These are phyloP conservation scores for Pichia nanzhaoensis DNA, from an alignment of 805 yeast species.

Conservation along the genomic window DNA sequence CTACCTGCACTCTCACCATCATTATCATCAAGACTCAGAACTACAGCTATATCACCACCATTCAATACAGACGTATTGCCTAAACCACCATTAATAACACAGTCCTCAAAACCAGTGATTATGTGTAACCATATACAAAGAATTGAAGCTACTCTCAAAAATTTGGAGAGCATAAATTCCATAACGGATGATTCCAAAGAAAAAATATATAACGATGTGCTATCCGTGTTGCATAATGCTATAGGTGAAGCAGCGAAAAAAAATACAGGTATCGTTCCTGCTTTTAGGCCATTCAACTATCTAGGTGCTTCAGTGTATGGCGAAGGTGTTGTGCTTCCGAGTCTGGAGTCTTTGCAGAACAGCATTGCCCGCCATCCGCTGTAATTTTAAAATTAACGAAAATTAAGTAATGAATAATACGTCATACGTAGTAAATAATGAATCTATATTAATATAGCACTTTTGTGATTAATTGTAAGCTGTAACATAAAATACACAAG, in stretches of 20 bases:
- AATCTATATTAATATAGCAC: too few relatives aligned
- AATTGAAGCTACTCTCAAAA: conserved; percentile 7
- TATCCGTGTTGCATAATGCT: conserved; percentile 1
- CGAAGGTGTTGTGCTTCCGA: background rate
- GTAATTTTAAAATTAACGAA: too few relatives aligned
- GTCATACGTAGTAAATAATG: too few relatives aligned
- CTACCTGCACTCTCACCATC: background rate
- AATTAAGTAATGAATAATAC: too few relatives aligned
- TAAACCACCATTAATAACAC: too few relatives aligned
- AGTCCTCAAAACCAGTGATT: too few relatives aligned
- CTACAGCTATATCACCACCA: too few relatives aligned
- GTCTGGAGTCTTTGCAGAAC: background rate
- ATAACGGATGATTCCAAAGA: conserved; percentile 4
- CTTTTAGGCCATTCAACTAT: background rate
- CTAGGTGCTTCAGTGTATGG: background rate
- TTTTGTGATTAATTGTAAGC: too few relatives aligned
- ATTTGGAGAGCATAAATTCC: background rate
- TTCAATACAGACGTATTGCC: too few relatives aligned
- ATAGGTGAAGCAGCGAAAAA: background rate
- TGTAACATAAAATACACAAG: background rate
- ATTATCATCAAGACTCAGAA: too few relatives aligned
- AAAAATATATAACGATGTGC: conserved; percentile 5
- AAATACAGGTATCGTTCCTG: background rate
- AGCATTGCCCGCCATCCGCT: too few relatives aligned
- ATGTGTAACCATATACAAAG: background rate